Evolutionary conservation across 1,284 basidiomycete species (phyloP).

Genomic region (Ustilago trichophora): DNA sequence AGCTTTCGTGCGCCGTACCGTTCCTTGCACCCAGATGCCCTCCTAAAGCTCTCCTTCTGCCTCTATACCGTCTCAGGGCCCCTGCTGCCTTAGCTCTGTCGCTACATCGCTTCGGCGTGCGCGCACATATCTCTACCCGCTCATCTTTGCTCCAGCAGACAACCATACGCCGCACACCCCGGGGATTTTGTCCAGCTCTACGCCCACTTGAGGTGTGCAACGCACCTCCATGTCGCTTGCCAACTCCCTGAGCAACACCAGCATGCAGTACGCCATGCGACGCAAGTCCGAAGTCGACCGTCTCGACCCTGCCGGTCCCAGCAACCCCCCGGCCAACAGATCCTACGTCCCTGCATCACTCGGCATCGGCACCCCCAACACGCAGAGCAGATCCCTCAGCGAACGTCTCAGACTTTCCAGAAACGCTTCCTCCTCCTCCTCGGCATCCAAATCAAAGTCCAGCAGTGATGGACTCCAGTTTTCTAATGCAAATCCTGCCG

Average conservation of each 20-base stretch:
- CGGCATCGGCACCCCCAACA: slow-evolving; percentile 19
- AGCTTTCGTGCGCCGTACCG: no score
- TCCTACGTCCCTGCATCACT: slow-evolving; percentile 34
- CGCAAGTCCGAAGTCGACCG: slow-evolving; percentile 1
- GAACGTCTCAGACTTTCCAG: slow-evolving; percentile 24
- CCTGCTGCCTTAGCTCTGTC: neutral
- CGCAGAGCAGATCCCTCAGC: slow-evolving; percentile 8
- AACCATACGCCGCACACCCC: no score
- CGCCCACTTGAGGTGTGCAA: slow-evolving; percentile 2
- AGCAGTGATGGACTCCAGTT: slow-evolving; percentile 23
- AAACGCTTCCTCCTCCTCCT: slow-evolving; percentile 11
- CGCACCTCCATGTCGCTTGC: slow-evolving; percentile 6
- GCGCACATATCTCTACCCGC: no score
- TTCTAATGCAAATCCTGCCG: slow-evolving; percentile 1
- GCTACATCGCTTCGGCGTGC: slow-evolving; percentile 9
- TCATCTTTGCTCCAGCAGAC: no score
- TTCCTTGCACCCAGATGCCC: neutral
- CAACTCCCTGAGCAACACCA: neutral
- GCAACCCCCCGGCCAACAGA: neutral
- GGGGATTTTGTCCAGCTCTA: neutral
- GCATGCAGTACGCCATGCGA: neutral
- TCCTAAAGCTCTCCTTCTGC: neutral
- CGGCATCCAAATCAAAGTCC: slow-evolving; percentile 4
- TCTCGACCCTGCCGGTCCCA: neutral
- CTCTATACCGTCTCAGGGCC: neutral